Percentiles rank a stretch among this genome's conserved stretches.
Conservation (phyloP, 169 alveolate genomes). For the Plasmodium gallinaceum region DNA sequence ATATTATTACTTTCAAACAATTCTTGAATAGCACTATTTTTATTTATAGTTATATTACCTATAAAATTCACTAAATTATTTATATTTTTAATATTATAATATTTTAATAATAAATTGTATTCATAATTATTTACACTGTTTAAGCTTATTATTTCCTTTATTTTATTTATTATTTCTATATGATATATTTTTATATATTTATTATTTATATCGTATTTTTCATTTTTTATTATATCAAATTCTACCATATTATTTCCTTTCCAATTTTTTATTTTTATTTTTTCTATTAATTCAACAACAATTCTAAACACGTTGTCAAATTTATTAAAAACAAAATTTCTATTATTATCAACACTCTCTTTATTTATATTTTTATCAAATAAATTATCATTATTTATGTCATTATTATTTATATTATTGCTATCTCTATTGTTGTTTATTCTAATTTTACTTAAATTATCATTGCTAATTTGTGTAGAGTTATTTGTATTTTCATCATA, state of each 20-base stretch:
- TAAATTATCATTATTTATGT: not conserved
- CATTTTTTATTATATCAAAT: constrained; percentile 3
- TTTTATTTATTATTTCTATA: constrained; percentile 45
- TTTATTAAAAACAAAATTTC: not conserved
- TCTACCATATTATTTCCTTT: constrained; percentile 6
- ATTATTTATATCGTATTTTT: not conserved
- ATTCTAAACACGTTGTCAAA: not conserved
- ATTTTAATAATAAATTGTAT: constrained; percentile 58
- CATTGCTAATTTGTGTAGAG: not conserved
- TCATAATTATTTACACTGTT: constrained; percentile 25
- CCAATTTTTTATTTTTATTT: constrained; percentile 61
- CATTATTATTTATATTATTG: not conserved
- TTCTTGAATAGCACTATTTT: constrained; percentile 68
- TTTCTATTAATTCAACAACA: constrained; percentile 15
- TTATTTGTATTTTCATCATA: constrained; percentile 5
- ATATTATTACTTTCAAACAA: constrained; percentile 74
- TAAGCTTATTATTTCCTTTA: constrained; percentile 40
- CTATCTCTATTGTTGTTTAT: not conserved
- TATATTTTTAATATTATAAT: constrained; percentile 53
- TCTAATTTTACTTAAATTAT: not conserved
- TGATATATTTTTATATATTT: constrained; percentile 44
- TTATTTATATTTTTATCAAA: not conserved
- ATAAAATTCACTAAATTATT: constrained; percentile 29
- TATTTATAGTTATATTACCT: constrained; percentile 46
- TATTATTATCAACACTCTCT: not conserved